Base-by-base conservation (phyloP, 1,284 basidiomycete species). In the Marasmius fiardii region DNA sequence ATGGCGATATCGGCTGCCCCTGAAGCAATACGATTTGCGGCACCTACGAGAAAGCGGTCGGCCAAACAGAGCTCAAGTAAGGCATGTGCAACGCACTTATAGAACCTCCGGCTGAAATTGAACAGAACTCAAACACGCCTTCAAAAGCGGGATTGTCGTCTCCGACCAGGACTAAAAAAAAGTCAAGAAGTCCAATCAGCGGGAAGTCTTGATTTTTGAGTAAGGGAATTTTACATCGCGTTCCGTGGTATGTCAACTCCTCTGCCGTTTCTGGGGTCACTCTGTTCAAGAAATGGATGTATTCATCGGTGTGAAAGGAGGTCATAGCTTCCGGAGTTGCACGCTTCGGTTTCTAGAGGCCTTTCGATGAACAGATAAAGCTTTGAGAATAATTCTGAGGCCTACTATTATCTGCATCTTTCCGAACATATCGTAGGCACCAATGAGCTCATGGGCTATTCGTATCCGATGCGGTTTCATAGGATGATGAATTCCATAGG, bases 131-230 rank as follows among this genome's bases (percentile, higher is more conserved):
- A 64, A 95, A 99, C 0, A 99, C 76, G 0, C 96, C 97, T 62
- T 98, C 96, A 63, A 97, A 99, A 0, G 94, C 85, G 1, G 96
- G 96, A 65, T 98, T 98, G 69, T 99, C 96, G 58, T 98, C 95
- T 35, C 95, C 94, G 24, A 92, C 83, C 28, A 95, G 76, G 69
- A 93, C 92, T 93, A n/a, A 18, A 41, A n/a, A 7, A 18, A 53
- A 33, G 34, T 37, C 24, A 60, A n/a, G 11, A 26, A 33, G 5
- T 31, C 20, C 43, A n/a, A 53, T 35, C 24, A 4, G 28, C 1
- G 53, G 35, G 16, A 28, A 31, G 54, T 24, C 43, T 20, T 43
- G 28, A n/a, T 12, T 4, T 44, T 43, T 16, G 8, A 37, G 35
- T 57, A 53, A 79, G 12, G 12, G 20, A 33, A 7, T 14, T 90